Conservation (phyloP, 495 filamentous ascomycete genomes). For the Neurospora tetraspora region DNA sequence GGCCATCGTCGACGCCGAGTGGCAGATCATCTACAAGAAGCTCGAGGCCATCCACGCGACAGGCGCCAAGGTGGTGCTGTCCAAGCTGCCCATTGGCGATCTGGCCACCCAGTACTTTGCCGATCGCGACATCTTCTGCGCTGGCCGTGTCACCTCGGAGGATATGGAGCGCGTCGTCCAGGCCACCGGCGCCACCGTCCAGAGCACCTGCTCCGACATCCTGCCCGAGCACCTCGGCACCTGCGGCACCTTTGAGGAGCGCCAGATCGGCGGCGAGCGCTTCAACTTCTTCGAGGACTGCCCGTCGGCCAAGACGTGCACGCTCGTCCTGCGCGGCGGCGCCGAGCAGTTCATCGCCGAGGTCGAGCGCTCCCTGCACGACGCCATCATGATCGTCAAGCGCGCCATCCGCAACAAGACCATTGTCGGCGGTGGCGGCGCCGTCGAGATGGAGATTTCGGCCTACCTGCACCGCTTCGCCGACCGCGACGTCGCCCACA, state of each 20-base stretch:
- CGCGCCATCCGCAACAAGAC: slow-evolving; percentile 85
- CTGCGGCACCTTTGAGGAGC: slow-evolving; percentile 85
- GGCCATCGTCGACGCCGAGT: slow-evolving; percentile 97
- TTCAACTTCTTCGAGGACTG: slow-evolving; percentile 98
- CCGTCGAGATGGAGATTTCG: slow-evolving; percentile 93
- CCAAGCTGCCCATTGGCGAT: slow-evolving; percentile 95
- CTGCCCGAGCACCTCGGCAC: slow-evolving; percentile 80
- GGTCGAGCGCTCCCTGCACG: slow-evolving; percentile 91
- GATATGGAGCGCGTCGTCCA: slow-evolving; percentile 95
- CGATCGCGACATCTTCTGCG: slow-evolving; percentile 97
- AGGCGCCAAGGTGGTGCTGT: slow-evolving; percentile 91
- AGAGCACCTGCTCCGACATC: slow-evolving; percentile 96
- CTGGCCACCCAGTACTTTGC: slow-evolving; percentile 97
- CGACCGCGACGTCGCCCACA: slow-evolving; percentile 82
- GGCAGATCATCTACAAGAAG: slow-evolving; percentile 99
- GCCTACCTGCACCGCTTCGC: slow-evolving; percentile 85
- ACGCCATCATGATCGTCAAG: slow-evolving; percentile 99
- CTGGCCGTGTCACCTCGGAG: slow-evolving; percentile 82
- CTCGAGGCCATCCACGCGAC: slow-evolving; percentile 87
- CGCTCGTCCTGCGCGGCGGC: slow-evolving; percentile 85
- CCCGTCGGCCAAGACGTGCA: slow-evolving; percentile 92
- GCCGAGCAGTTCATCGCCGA: slow-evolving; percentile 99
- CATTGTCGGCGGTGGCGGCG: slow-evolving; percentile 93
- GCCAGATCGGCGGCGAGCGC: slow-evolving; percentile 92
- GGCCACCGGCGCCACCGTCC: slow-evolving; percentile 83